These are phyloP conservation scores for Cenchrus americanus DNA, from an alignment of 176 grass and related monocot genomes.

Conservation along the genomic window DNA sequence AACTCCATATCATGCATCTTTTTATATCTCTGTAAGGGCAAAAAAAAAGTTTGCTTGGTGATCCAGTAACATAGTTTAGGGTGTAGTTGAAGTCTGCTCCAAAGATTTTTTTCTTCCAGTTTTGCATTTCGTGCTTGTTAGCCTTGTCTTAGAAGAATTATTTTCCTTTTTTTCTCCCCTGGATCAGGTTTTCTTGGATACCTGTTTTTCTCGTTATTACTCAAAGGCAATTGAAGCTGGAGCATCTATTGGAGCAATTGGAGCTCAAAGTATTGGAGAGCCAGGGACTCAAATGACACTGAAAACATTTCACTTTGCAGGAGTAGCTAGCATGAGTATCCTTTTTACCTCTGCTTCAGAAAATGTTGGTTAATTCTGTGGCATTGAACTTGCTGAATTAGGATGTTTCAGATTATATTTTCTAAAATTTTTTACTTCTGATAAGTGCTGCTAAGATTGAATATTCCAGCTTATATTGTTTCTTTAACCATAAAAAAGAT, in stretches of 20 bases:
- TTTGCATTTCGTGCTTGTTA: slow-evolving; percentile 17
- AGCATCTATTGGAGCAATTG: slow-evolving; percentile 90
- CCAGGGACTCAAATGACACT: slow-evolving; percentile 98
- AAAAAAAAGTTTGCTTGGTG: slow-evolving; percentile 20
- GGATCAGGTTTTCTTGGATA: slow-evolving; percentile 92
- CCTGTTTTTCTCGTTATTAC: slow-evolving; percentile 90
- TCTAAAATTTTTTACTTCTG: slow-evolving; percentile 7
- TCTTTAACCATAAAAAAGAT: slow-evolving; percentile 68
- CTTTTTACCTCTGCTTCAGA: slow-evolving; percentile 45
- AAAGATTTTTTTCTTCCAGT: slow-evolving; percentile 12
- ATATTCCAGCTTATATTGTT: not conserved
- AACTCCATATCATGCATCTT: not conserved
- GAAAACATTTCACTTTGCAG: slow-evolving; percentile 99
- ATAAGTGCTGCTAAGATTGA: not conserved
- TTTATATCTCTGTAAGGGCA: not conserved
- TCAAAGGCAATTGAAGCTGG: slow-evolving; percentile 88
- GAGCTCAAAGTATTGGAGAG: slow-evolving; percentile 98
- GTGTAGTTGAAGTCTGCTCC: not conserved
- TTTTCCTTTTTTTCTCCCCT: slow-evolving; percentile 15
- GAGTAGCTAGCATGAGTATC: slow-evolving; percentile 99
- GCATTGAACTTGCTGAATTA: not conserved
- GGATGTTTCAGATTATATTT: slow-evolving; percentile 4
- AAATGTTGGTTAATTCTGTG: slow-evolving; percentile 22
- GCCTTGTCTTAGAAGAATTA: not conserved
- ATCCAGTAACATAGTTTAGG: slow-evolving; percentile 16